These are phyloP conservation scores for Ustilago hordei DNA, from an alignment of 1,284 basidiomycete species.

Conservation along the genomic window DNA sequence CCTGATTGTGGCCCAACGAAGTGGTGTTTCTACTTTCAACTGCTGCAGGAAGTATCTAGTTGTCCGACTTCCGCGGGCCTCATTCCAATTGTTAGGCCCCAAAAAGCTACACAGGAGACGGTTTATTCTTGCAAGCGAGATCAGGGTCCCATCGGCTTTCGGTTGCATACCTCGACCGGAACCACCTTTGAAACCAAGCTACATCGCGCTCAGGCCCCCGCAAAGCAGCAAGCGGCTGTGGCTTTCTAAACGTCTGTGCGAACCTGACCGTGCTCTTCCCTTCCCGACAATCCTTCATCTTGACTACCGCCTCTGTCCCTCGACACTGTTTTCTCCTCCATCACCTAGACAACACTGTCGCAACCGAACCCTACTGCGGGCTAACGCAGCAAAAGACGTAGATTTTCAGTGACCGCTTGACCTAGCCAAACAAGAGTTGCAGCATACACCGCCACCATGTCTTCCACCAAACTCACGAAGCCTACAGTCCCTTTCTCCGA, in stretches of 20 bases:
- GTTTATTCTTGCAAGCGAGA: not conserved
- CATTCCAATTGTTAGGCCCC: not conserved
- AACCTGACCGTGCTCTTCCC: not conserved
- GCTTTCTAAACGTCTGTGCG: not conserved
- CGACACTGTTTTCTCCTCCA: not conserved
- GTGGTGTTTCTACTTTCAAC: too few species aligned
- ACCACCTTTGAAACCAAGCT: not conserved
- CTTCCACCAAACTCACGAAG: constrained; percentile 37
- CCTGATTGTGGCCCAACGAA: too few species aligned
- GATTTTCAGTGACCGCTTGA: not conserved
- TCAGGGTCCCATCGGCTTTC: constrained; percentile 2
- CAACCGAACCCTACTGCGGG: not conserved
- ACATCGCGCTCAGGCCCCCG: not conserved
- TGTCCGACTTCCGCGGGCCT: constrained; percentile 5
- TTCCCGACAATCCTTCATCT: not conserved
- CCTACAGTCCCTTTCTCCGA: constrained; percentile 54
- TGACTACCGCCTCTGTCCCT: not conserved
- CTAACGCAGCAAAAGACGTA: not conserved
- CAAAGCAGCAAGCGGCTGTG: not conserved
- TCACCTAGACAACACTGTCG: not conserved
- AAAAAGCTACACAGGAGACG: not conserved
- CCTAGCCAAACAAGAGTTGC: not conserved
- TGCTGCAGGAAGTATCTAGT: not conserved
- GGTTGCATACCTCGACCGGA: constrained; percentile 11
- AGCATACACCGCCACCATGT: constrained; percentile 19